Base-by-base conservation (phyloP, 768 basidiomycete species). In the Podaxis sp. region DNA sequence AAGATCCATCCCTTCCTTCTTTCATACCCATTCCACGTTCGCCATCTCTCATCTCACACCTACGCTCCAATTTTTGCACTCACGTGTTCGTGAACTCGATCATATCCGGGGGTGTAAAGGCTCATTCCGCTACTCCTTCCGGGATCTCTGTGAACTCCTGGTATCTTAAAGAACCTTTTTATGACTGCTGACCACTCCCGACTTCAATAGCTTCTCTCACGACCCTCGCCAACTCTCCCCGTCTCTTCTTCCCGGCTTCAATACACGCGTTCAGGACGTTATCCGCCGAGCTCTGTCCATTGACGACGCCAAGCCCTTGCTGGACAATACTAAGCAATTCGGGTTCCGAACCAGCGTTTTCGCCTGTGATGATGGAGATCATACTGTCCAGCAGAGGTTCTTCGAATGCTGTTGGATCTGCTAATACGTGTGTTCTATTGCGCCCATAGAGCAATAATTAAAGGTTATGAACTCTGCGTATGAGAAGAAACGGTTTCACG, bases 381-480 rank as follows among this genome's bases (percentile, higher is more conserved):
- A 82, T 80, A 0, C 91, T 87, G 13, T 90, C 85, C 56, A 95
- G 82, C 5, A 97, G 78, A 0, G 92, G 90, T 65, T 94, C 89
- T 74, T 98, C 96, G 71, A 96, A 97, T 1, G 93, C 79, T 0
- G 93, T 90, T 0, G 94, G 91, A 72, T 98, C 96, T 0, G 87
- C 78, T 3, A 98, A 75, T 9, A 95, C 70, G 25, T 83, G 77
- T 52, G 82, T 81, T 35, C 89, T 91, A 66, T 44, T 42, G 16
- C 1, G 55, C 18, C 11, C 48, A 21, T 61, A 14, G 36, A 47
- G 35, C 51, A 53, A 27, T 35, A 7, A 21, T 32, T 56, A 63
- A 47, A 5, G 5, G 52, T 51, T 21, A 10, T 7, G 60, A 23
- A 46, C 36, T 21, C 27, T 32, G 5, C 1, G 14, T n/a, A n/a